These are phyloP conservation scores for Erysimum pusillum DNA, from an alignment of 441 rosid genomes.

Conservation along the genomic window DNA sequence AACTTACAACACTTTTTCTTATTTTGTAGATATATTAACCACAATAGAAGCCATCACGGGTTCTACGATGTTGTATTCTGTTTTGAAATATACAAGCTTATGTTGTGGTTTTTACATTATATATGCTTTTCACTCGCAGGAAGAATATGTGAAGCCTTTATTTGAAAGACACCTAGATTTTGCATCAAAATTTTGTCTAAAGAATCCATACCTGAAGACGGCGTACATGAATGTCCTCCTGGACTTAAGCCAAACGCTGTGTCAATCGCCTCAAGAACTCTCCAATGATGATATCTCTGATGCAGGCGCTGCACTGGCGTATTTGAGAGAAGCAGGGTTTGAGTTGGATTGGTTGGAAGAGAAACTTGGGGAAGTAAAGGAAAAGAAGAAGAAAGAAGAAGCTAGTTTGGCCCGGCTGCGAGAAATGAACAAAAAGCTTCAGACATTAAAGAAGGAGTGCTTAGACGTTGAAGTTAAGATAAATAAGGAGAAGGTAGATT, in stretches of 20 bases:
- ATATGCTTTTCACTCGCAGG: background rate
- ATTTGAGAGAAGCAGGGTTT: slow-evolving; percentile 12
- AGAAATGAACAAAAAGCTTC: background rate
- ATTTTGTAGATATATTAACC: too few species aligned
- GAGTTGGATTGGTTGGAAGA: slow-evolving; percentile 21
- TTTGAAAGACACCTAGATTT: background rate
- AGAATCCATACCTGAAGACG: background rate
- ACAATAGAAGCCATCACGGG: background rate
- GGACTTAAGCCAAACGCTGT: background rate
- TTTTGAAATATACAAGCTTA: too few species aligned
- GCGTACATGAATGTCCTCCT: background rate
- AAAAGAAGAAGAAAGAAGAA: background rate
- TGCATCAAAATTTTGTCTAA: background rate
- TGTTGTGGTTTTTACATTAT: too few species aligned
- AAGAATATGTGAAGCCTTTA: background rate
- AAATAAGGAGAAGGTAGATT: background rate
- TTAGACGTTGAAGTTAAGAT: background rate
- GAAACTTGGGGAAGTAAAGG: background rate
- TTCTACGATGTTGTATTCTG: background rate
- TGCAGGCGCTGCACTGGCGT: background rate
- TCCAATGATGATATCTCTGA: background rate
- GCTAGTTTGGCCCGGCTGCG: background rate
- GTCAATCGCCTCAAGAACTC: background rate
- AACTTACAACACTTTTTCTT: too few species aligned
- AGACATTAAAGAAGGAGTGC: background rate